Conservation (phyloP, 2,329 filamentous ascomycete species). For the Xylaria sp. region DNA sequence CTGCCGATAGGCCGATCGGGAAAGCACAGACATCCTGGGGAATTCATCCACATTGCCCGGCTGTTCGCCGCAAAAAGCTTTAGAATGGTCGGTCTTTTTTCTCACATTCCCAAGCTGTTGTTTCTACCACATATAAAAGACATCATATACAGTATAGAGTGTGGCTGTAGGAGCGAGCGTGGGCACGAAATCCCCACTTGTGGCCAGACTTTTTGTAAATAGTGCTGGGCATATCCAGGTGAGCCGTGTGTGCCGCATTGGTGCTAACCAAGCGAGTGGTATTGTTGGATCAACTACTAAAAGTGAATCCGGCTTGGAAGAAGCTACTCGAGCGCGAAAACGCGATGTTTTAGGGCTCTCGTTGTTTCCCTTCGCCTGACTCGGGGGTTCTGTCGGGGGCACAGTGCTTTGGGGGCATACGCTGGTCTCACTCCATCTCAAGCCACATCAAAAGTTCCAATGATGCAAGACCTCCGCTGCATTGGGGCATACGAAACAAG, state of each 20-base stretch:
- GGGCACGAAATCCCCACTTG: slow-evolving; percentile 15
- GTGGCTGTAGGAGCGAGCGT: not conserved
- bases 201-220: slow-evolving; percentile 21
- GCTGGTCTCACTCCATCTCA: slow-evolving; percentile 26
- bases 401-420: slow-evolving; percentile 16
- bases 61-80: slow-evolving; percentile 13
- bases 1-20: slow-evolving; percentile 18
- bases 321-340: slow-evolving; percentile 17
- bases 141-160: slow-evolving; percentile 17
- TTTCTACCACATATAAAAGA: slow-evolving; percentile 24
- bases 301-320: slow-evolving; percentile 27
- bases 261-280: slow-evolving; percentile 8
- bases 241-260: slow-evolving; percentile 18
- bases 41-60: slow-evolving; percentile 36
- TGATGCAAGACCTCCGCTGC: slow-evolving; percentile 12
- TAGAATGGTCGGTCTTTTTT: slow-evolving; percentile 1
- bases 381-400: slow-evolving; percentile 6
- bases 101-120: slow-evolving; percentile 12
- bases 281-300: slow-evolving; percentile 22
- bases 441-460: slow-evolving; percentile 29
- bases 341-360: slow-evolving; percentile 7
- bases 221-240: slow-evolving; percentile 16
- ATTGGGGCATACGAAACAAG: slow-evolving; percentile 26
- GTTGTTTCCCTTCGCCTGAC: slow-evolving; percentile 16
- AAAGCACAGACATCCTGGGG: slow-evolving; percentile 28